Base-by-base conservation (phyloP, 768 basidiomycete species). In the Mycena kentingensis region DNA sequence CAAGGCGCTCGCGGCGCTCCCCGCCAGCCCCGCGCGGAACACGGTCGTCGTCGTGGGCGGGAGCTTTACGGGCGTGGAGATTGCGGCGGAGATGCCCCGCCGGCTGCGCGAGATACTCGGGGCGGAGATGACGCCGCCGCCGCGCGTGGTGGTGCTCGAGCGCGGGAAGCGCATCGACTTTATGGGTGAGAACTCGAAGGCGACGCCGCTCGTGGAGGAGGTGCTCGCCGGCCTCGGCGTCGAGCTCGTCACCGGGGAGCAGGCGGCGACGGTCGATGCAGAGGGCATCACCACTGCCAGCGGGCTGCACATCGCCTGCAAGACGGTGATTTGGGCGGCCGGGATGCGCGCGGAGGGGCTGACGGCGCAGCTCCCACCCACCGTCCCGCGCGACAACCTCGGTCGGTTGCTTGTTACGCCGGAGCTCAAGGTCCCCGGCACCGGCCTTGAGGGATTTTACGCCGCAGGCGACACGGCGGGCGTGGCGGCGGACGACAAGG, bases 321-420 rank as follows among this genome's bases (percentile, higher is more conserved):
- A 56, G 34, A 62, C 63, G 8, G 54, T 58, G 10, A 56, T 64
- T n/a, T 64, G 63, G 63, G 60, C 63, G 19, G 63, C 53, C 3
- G 63, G 63, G 13, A 47, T 64, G 51, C 60, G 58, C 2, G 63
- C 63, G 5, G 58, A 49, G 35, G 2, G 24, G 13, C 58, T 64
- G 25, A 64, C 63, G 7, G 49, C 54, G 4, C 63, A 64, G 34
- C 50, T 64, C 13, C 54, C 63, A 42, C 55, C 39, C 15, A 37
- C 58, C 28, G n/a, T n/a, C n/a, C n/a, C n/a, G n/a, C 54, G 45
- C 24, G 63, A 64, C 43, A 35, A 48, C 7, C 22, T 60, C 15
- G 61, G 56, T 4, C 58, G 63, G 4, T 51, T 63, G 11, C 35
- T 51, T 29, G 57, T 60, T 2, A 47, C 52, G 39, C 51, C 54